Percentiles rank a stretch among this genome's conserved stretches.
These are phyloP conservation scores for Penicillium desertorum DNA, from an alignment of 495 filamentous ascomycete genomes.

Conservation along the genomic window DNA sequence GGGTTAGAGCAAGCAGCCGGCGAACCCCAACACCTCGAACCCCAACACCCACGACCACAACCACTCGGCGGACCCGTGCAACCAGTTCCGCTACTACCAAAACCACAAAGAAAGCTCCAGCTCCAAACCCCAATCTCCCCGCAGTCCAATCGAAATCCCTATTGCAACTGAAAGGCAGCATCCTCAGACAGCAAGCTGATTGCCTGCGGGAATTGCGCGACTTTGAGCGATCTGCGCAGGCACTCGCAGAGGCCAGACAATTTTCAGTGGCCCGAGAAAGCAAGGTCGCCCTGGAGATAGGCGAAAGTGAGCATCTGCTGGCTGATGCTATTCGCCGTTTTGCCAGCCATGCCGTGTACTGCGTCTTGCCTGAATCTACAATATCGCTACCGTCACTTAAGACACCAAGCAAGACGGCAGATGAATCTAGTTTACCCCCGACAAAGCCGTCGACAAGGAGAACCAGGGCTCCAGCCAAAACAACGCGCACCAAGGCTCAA, in stretches of 20 bases:
- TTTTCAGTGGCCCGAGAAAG: slow-evolving; percentile 39
- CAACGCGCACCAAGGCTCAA: slow-evolving; percentile 32
- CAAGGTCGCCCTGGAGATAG: slow-evolving; percentile 44
- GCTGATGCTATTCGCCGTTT: slow-evolving; percentile 64
- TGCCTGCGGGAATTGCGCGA: slow-evolving; percentile 41
- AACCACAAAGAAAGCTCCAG: slow-evolving; percentile 32
- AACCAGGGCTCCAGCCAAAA: slow-evolving; percentile 30
- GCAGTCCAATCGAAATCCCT: slow-evolving; percentile 56
- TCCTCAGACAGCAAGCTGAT: slow-evolving; percentile 65
- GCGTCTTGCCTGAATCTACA: slow-evolving; percentile 86
- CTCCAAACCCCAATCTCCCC: slow-evolving; percentile 25
- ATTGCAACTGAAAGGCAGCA: slow-evolving; percentile 55
- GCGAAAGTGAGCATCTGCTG: slow-evolving; percentile 50
- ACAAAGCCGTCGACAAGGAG: slow-evolving; percentile 29
- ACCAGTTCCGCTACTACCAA: slow-evolving; percentile 32
- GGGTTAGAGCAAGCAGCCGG: slow-evolving; percentile 33
- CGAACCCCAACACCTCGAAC: slow-evolving; percentile 27
- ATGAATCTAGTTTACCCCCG: slow-evolving; percentile 19
- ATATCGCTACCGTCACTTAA: slow-evolving; percentile 73
- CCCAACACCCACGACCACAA: slow-evolving; percentile 23
- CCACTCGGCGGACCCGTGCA: slow-evolving; percentile 35
- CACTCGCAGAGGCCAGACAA: slow-evolving; percentile 37
- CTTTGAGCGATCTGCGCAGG: slow-evolving; percentile 38
- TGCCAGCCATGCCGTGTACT: slow-evolving; percentile 78
- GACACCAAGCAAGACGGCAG: slow-evolving; percentile 25